Evolutionary conservation across 495 filamentous ascomycete species (phyloP).

Genomic region (Collariella sp.): DNA sequence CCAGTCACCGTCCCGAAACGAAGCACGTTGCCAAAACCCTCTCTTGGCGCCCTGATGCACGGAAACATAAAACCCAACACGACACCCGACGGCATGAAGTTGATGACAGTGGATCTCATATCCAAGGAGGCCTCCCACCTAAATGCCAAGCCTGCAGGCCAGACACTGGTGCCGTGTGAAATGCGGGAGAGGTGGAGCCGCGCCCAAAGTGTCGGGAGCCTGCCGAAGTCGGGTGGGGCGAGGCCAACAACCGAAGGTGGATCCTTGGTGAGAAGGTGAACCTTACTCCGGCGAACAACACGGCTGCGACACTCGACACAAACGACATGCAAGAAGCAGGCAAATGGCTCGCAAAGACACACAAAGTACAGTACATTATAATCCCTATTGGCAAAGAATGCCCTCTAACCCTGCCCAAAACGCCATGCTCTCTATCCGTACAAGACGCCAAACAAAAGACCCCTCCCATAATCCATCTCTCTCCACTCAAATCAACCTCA

Average conservation of each 20-base stretch:
- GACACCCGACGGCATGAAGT: too few relatives aligned
- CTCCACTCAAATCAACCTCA: too few relatives aligned
- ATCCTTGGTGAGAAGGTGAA: neutral
- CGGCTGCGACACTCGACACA: neutral
- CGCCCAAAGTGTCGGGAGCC: neutral
- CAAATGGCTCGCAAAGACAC: too few relatives aligned
- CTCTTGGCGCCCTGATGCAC: too few relatives aligned
- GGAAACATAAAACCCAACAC: too few relatives aligned
- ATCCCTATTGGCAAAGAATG: neutral
- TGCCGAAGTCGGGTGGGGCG: neutral
- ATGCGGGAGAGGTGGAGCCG: neutral
- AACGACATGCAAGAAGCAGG: too few relatives aligned
- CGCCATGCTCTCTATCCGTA: slow-evolving; percentile 7
- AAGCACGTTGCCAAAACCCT: too few relatives aligned
- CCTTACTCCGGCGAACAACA: too few relatives aligned
- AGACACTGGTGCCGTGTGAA: neutral
- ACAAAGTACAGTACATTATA: neutral
- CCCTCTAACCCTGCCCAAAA: neutral
- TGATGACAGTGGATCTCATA: neutral
- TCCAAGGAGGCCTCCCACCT: neutral
- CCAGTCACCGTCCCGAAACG: too few relatives aligned
- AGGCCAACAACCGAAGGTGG: neutral
- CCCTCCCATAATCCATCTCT: too few relatives aligned
- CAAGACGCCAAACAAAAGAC: neutral
- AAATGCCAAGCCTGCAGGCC: neutral